Evolutionary conservation across 2,329 filamentous ascomycete species (phyloP), one percentile per base, ranked within the genome.

Genomic region (Amesomyces nigricolor): DNA sequence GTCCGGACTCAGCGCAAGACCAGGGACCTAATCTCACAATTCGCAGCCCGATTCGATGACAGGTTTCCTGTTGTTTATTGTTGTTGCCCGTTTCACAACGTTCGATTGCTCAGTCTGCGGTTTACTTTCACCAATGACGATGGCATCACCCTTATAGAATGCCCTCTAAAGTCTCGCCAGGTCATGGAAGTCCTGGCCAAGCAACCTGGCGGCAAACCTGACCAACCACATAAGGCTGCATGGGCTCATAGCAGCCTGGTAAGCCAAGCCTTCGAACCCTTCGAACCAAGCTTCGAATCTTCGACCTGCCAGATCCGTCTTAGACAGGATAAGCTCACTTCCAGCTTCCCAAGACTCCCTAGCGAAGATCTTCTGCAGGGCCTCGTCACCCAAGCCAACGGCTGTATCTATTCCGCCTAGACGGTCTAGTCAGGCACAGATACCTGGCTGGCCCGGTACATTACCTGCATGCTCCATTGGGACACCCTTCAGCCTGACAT

Each of bases 81-180:
- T 50, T 56, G 38, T 61, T 57, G 50, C 57, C 19, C 42, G 47
- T 32, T 48, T 51, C 39, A 51, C 29, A 39, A 42, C 32, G 35
- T 60, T 53, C 52, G 52, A 54, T 56, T 60, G 57, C 58, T 58
- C 58, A 35, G 50, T 30, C 39, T 52, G 40, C 22, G 40, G n/a
- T n/a, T 11, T 47, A 9, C 22, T 30, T 44, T 26, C 14, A 16
- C 35, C 9, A 35, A 26, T 26, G 32, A 32, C 11, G 13, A 17
- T 22, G 2, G 37, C 14, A 16, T 46, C 29, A 16, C 22, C 17
- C 29, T 43, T 51, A 56, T 61, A 60, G 40, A 32, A 43, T 53
- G 38, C 30, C 35, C 26, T 30, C 30, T 42, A 16, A 35, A 37
- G 37, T 10, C 17, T 14, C 17, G 8, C 8, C 13, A 38, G 4